These are phyloP conservation scores for Russula ochroleuca DNA, from an alignment of 768 basidiomycete genomes.

Conservation along the genomic window DNA sequence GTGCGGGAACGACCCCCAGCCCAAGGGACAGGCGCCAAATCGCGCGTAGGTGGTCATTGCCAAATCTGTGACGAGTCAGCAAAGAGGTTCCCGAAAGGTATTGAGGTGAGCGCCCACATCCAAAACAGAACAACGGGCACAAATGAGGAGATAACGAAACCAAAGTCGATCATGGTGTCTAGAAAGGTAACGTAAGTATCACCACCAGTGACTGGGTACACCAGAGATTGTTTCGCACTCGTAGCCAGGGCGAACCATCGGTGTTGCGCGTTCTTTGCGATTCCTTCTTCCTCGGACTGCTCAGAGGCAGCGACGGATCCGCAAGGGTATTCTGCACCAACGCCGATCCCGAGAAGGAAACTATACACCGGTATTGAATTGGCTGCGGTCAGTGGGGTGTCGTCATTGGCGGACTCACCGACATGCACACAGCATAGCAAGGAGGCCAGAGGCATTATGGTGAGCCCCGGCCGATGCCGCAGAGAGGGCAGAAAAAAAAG, in stretches of 20 bases:
- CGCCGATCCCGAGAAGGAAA: slow-evolving; percentile 84
- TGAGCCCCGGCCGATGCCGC: slow-evolving; percentile 80
- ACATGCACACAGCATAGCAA: slow-evolving; percentile 75
- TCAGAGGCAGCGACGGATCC: slow-evolving; percentile 87
- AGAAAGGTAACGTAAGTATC: slow-evolving; percentile 15
- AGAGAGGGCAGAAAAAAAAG: slow-evolving; percentile 76
- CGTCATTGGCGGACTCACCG: slow-evolving; percentile 43
- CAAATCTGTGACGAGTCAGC: slow-evolving; percentile 49
- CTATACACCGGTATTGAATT: slow-evolving; percentile 36
- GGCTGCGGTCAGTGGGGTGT: not conserved
- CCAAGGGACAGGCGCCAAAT: slow-evolving; percentile 88
- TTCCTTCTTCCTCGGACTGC: slow-evolving; percentile 78
- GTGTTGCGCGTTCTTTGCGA: slow-evolving; percentile 77
- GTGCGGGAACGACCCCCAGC: slow-evolving; percentile 75
- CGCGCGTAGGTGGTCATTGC: slow-evolving; percentile 71
- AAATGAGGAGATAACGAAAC: slow-evolving; percentile 75
- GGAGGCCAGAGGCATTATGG: slow-evolving; percentile 60
- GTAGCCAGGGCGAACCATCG: slow-evolving; percentile 86
- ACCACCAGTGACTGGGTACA: not conserved
- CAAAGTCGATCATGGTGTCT: slow-evolving; percentile 85
- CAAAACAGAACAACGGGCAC: slow-evolving; percentile 82
- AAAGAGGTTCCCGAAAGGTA: not conserved
- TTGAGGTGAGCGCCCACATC: slow-evolving; percentile 55
- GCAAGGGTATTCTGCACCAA: slow-evolving; percentile 87
- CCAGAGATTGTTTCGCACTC: slow-evolving; percentile 48